Evolutionary conservation across 805 yeast species (phyloP).

Genomic region (Tetrapisispora phaffii): DNA sequence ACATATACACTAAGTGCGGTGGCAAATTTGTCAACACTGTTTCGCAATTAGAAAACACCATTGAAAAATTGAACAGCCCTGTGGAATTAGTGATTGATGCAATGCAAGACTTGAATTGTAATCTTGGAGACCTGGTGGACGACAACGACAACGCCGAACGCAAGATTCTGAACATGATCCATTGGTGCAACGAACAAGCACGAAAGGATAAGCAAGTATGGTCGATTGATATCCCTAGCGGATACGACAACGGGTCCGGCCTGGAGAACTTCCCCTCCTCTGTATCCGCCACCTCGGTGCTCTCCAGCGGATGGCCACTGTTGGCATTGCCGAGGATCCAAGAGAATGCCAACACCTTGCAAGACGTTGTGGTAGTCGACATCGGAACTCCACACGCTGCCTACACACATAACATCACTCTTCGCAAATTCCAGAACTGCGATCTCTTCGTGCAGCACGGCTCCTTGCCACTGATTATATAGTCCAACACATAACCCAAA

Average conservation of each 20-base stretch:
- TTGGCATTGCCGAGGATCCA: constrained; percentile 15
- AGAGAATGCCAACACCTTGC: constrained; percentile 6
- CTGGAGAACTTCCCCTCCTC: constrained; percentile 26
- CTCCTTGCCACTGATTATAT: constrained; percentile 3
- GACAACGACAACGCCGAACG: constrained; percentile 5
- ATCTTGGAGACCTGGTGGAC: constrained; percentile 29
- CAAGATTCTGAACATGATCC: constrained; percentile 35
- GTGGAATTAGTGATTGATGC: constrained; percentile 76
- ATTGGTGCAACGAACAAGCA: constrained; percentile 51
- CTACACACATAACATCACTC: constrained; percentile 30
- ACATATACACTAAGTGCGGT: constrained; percentile 49
- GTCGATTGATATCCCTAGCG: constrained; percentile 75
- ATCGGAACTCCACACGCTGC: constrained; percentile 59
- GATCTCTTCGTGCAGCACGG: constrained; percentile 23
- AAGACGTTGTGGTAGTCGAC: constrained; percentile 51
- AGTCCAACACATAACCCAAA: not conserved
- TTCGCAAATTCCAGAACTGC: constrained; percentile 39
- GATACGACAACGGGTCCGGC: constrained; percentile 78
- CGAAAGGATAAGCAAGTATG: constrained; percentile 14
- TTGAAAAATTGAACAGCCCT: constrained; percentile 52
- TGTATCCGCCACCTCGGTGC: constrained; percentile 42
- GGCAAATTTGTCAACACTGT: constrained; percentile 49
- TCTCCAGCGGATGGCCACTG: constrained; percentile 66
- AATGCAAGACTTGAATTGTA: constrained; percentile 72
- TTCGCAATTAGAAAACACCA: constrained; percentile 30